phyloP scores from a whole-genome alignment of 176 grass and related monocot genomes.

The Cocos nucifera region DNA sequence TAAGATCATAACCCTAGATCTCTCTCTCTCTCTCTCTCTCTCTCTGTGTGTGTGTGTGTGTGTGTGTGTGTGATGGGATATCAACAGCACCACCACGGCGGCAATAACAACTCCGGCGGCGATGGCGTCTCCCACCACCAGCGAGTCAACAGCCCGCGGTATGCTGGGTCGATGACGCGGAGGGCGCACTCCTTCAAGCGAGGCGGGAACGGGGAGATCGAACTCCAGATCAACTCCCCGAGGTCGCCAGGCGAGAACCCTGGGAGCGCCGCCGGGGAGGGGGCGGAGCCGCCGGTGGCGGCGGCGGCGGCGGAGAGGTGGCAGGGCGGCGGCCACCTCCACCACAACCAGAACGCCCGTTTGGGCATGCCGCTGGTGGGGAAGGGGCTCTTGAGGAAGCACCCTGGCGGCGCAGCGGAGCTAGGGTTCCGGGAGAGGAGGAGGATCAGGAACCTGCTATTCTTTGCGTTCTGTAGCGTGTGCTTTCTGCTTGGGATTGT shows the following conservation, averaged over 20 bases:
- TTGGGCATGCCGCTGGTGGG: slow-evolving; percentile 26
- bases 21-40: not conserved
- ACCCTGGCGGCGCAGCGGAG: slow-evolving; percentile 5
- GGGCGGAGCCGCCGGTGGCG: slow-evolving; percentile 12
- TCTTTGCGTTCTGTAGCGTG: slow-evolving; percentile 70
- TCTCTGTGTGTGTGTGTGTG: no score
- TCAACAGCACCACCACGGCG: slow-evolving; percentile 49
- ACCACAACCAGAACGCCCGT: slow-evolving; percentile 52
- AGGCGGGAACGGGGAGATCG: slow-evolving; percentile 47
- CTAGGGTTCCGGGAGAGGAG: slow-evolving; percentile 40
- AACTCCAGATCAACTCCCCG: slow-evolving; percentile 96
- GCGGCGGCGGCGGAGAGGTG: slow-evolving; percentile 1
- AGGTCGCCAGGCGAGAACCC: slow-evolving; percentile 47
- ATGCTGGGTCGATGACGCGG: slow-evolving; percentile 75
- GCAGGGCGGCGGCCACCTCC: not conserved
- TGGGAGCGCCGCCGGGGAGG: slow-evolving; percentile 28
- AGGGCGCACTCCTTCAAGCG: slow-evolving; percentile 93
- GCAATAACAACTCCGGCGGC: not conserved
- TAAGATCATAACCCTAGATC: not conserved
- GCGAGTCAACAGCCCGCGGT: slow-evolving; percentile 64
- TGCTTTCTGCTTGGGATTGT: slow-evolving; percentile 61
- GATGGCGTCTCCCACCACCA: slow-evolving; percentile 17
- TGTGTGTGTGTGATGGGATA: slow-evolving; percentile 86
- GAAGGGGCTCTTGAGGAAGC: slow-evolving; percentile 37
- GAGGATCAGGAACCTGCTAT: slow-evolving; percentile 62